These are phyloP conservation scores for Chenopodium suecicum DNA, from an alignment of 148 eudicot genomes.

Conservation along the genomic window DNA sequence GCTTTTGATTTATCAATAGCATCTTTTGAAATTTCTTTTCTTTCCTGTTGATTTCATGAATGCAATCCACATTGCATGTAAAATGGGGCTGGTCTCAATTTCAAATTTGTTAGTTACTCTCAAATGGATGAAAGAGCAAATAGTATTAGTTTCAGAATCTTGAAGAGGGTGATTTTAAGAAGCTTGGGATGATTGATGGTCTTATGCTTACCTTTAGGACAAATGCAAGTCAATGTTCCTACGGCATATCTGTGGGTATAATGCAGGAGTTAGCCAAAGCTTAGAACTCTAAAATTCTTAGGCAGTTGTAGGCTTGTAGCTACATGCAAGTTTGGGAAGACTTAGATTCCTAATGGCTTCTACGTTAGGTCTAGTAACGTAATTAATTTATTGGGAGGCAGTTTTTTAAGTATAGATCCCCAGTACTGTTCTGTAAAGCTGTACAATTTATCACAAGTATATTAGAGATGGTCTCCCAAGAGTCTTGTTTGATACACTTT, in stretches of 20 bases:
- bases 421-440: background rate
- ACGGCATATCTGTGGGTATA: background rate
- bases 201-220: background rate
- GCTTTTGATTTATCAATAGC: background rate
- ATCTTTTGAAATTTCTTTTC: background rate
- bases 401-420: background rate
- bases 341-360: background rate
- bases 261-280: background rate
- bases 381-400: background rate
- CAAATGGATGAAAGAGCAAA: background rate
- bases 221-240: background rate
- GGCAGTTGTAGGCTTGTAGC: background rate
- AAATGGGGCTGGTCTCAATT: background rate
- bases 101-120: background rate
- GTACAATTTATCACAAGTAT: background rate
- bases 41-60: background rate
- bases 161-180: background rate
- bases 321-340: background rate
- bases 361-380: background rate
- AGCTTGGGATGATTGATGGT: background rate
- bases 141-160: background rate
- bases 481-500: background rate
- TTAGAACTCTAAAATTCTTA: background rate
- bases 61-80: background rate
- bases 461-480: background rate